phyloP scores from a whole-genome alignment of 1,284 basidiomycete genomes.

The Puccinia coronata region DNA sequence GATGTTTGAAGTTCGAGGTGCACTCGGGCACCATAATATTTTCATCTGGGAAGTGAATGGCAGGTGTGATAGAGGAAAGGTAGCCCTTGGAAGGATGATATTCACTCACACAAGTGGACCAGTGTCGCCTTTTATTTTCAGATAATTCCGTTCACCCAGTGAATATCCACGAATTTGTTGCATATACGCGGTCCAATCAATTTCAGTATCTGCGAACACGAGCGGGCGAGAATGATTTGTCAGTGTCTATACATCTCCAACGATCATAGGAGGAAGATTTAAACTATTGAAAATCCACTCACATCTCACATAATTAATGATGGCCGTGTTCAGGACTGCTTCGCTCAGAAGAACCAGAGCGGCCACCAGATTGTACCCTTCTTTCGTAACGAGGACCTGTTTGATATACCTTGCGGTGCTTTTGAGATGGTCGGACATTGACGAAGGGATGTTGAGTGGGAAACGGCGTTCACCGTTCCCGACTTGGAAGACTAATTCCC shows the following conservation, averaged over 20 bases:
- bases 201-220: constrained; percentile 80
- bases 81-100: background rate
- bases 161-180: constrained; percentile 77
- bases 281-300: constrained; percentile 57
- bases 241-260: background rate
- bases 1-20: background rate
- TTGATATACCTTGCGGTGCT: background rate
- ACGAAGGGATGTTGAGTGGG: too few relatives aligned
- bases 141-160: constrained; percentile 81
- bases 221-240: background rate
- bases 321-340: constrained; percentile 71
- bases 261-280: too few relatives aligned
- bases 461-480: too few relatives aligned
- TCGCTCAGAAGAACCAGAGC: constrained; percentile 70
- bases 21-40: too few relatives aligned
- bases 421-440: constrained; percentile 9
- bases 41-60: too few relatives aligned
- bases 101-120: constrained; percentile 83
- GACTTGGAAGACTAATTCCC: too few relatives aligned
- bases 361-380: constrained; percentile 70
- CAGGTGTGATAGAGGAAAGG: background rate
- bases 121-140: constrained; percentile 81
- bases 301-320: constrained; percentile 80
- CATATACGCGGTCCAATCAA: constrained; percentile 94
- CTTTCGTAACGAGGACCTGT: constrained; percentile 6